A percentile compares a stretch with the other conserved stretches of the same genome.
Evolutionary conservation across 1,139 yeast genomes (phyloP).

Genomic region (Entelexis paramagnoliae): DNA sequence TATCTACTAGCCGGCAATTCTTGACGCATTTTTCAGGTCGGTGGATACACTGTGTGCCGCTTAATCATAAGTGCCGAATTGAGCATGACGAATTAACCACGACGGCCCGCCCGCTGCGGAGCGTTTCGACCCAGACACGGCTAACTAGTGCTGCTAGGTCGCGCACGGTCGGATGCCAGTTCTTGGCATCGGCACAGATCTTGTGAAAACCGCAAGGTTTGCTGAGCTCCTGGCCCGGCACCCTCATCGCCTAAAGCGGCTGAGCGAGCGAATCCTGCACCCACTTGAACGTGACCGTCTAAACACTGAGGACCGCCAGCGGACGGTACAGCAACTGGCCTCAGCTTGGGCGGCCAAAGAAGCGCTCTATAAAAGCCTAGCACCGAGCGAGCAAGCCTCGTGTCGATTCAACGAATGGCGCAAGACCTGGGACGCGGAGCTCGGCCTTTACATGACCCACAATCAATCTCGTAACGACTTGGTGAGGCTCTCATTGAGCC

Average conservation of each 20-base stretch:
- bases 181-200: slow-evolving; percentile 54
- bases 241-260: slow-evolving; percentile 31
- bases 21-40: background rate
- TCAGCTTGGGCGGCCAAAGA: slow-evolving; percentile 71
- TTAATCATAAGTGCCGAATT: background rate
- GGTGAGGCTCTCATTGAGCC: slow-evolving; percentile 50
- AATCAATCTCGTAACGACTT: slow-evolving; percentile 34
- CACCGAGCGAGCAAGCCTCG: slow-evolving; percentile 38
- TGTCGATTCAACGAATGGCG: slow-evolving; percentile 55
- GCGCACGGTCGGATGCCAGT: slow-evolving; percentile 13
- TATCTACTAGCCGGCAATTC: slow-evolving; percentile 32
- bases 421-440: slow-evolving; percentile 10
- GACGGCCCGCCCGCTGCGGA: too few species aligned
- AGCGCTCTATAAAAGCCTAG: slow-evolving; percentile 58
- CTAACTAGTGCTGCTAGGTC: background rate
- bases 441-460: slow-evolving; percentile 17
- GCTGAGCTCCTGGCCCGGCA: slow-evolving; percentile 35
- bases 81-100: background rate
- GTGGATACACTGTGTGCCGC: background rate
- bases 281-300: slow-evolving; percentile 35
- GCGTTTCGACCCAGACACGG: background rate
- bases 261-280: slow-evolving; percentile 45
- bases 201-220: slow-evolving; percentile 46
- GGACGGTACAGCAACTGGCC: slow-evolving; percentile 37
- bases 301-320: slow-evolving; percentile 18